phyloP scores from a whole-genome alignment of 495 filamentous ascomycete species.

The Daldinia concentrica region DNA sequence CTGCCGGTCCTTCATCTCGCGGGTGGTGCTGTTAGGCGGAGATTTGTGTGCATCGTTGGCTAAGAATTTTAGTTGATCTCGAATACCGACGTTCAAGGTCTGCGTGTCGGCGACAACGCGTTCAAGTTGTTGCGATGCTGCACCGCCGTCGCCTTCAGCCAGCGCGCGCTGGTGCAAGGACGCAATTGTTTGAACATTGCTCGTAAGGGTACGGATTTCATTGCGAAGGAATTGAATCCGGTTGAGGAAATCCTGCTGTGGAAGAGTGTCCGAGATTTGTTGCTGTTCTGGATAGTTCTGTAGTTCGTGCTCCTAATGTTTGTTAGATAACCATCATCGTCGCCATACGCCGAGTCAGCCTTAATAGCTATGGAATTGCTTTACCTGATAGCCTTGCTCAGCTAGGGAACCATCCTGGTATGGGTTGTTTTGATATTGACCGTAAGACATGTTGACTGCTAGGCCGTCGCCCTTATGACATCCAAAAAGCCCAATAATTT shows the following conservation, averaged over 20 bases:
- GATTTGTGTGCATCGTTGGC: constrained; percentile 70
- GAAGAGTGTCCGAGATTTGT: constrained; percentile 49
- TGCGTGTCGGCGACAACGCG: constrained; percentile 70
- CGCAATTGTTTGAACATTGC: constrained; percentile 65
- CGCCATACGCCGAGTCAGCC: background rate
- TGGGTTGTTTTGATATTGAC: constrained; percentile 49
- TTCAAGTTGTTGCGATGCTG: constrained; percentile 62
- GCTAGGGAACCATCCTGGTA: constrained; percentile 56
- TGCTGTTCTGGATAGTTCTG: constrained; percentile 49
- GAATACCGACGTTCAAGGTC: constrained; percentile 69
- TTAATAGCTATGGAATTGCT: constrained; percentile 11
- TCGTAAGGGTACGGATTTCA: constrained; percentile 65
- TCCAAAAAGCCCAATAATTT: constrained; percentile 19
- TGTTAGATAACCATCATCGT: constrained; percentile 7
- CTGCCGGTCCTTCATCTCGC: constrained; percentile 68
- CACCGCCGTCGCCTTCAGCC: constrained; percentile 59
- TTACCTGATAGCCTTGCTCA: constrained; percentile 59
- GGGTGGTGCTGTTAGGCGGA: constrained; percentile 53
- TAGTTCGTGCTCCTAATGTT: constrained; percentile 52
- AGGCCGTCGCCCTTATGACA: constrained; percentile 20
- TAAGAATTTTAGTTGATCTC: constrained; percentile 72
- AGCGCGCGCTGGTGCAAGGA: constrained; percentile 69
- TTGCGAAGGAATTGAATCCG: constrained; percentile 66
- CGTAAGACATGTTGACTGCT: constrained; percentile 54
- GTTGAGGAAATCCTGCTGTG: constrained; percentile 67